These are phyloP conservation scores for Collybia sp. DNA, from an alignment of 768 basidiomycete species.

Conservation along the genomic window DNA sequence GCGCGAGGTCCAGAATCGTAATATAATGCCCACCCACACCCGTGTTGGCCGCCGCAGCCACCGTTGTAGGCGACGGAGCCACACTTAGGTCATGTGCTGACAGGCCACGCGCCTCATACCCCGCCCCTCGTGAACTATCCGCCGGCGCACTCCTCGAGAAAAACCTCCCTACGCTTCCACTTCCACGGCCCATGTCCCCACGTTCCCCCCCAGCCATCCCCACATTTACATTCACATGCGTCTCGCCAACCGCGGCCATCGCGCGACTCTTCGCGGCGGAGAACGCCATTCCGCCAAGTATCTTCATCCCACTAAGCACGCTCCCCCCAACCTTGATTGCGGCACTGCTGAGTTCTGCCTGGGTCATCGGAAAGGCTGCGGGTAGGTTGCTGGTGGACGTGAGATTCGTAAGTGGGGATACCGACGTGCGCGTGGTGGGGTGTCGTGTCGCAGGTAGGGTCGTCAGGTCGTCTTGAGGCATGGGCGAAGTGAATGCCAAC, in stretches of 20 bases:
- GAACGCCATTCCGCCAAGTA: conserved; percentile 56
- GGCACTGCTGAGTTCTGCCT: conserved; percentile 47
- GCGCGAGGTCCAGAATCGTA: conserved; percentile 50
- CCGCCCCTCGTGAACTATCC: conserved; percentile 12
- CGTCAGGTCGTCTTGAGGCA: neutral
- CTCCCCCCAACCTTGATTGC: conserved; percentile 58
- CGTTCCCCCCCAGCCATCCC: conserved; percentile 5
- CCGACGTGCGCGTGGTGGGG: conserved; percentile 4
- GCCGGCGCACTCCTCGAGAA: conserved; percentile 66
- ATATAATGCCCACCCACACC: conserved; percentile 36
- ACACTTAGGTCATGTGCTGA: conserved; percentile 19
- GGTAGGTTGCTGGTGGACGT: neutral
- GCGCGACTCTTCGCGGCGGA: conserved; percentile 40
- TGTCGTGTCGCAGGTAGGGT: conserved; percentile 1
- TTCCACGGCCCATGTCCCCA: conserved; percentile 15
- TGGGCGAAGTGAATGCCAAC: conserved; percentile 46
- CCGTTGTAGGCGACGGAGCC: conserved; percentile 6
- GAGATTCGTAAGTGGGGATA: conserved; percentile 4
- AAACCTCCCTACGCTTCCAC: conserved; percentile 30
- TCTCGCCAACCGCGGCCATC: conserved; percentile 10
- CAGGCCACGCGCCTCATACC: conserved; percentile 8
- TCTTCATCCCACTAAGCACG: conserved; percentile 60
- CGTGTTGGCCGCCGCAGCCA: neutral
- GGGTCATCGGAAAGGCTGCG: conserved; percentile 20
- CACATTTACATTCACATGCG: too few species aligned